Percentiles rank a stretch among this genome's conserved stretches.
phyloP scores from a whole-genome alignment of 2,329 filamentous ascomycete species.

The Apiospora arundinis region DNA sequence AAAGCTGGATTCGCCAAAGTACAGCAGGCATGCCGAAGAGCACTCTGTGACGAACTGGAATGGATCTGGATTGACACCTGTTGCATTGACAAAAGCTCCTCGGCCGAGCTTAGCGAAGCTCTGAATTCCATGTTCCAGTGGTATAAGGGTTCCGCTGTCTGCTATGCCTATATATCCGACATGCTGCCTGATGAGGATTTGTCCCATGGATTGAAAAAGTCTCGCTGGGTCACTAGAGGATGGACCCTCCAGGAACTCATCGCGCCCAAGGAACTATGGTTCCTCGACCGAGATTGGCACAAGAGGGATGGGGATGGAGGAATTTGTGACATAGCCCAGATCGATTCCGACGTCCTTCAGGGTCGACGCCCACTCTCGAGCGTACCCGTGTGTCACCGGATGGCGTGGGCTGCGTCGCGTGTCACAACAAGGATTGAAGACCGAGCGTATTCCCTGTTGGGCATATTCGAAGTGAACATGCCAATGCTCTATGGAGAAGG shows the following conservation, averaged over 20 bases:
- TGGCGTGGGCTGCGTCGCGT: conserved; percentile 37
- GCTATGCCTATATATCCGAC: conserved; percentile 30
- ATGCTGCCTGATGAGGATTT: conserved; percentile 1
- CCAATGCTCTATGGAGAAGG: conserved; percentile 43
- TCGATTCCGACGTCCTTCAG: neutral
- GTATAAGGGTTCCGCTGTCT: conserved; percentile 25
- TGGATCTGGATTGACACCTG: conserved; percentile 22
- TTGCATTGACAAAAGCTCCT: conserved; percentile 18
- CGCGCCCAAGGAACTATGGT: conserved; percentile 26
- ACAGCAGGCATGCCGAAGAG: conserved; percentile 23
- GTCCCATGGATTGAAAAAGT: neutral
- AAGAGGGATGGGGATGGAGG: neutral
- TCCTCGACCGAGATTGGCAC: conserved; percentile 29
- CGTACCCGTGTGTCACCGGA: neutral
- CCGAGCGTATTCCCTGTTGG: conserved; percentile 40
- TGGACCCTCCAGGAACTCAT: conserved; percentile 33
- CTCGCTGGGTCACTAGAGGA: neutral
- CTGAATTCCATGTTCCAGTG: conserved; percentile 31
- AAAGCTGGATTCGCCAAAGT: conserved; percentile 27
- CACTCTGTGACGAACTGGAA: conserved; percentile 17
- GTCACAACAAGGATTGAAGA: conserved; percentile 37
- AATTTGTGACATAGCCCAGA: neutral
- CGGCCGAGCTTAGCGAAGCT: conserved; percentile 10
- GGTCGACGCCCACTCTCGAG: neutral
- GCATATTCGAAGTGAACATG: conserved; percentile 41